phyloP scores from a whole-genome alignment of 345 rosid genomes.

The Streptanthus diversifolius region DNA sequence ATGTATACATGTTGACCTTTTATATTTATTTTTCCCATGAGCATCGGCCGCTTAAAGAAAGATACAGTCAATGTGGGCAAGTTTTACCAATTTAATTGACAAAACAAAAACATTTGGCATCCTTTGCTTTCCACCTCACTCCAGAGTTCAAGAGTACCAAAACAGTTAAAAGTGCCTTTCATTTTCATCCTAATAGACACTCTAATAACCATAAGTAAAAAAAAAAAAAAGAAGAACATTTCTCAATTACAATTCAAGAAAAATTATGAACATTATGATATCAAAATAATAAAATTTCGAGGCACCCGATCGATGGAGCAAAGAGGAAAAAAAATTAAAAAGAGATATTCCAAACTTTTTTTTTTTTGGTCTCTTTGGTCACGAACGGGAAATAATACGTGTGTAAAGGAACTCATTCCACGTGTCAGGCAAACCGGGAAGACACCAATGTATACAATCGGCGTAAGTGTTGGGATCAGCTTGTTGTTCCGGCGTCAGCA shows the following conservation, averaged over 20 bases:
- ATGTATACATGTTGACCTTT: not conserved
- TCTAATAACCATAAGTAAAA: conserved; percentile 9
- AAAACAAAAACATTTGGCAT: conserved; percentile 29
- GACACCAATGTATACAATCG: conserved; percentile 98
- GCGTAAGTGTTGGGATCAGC: conserved; percentile 81
- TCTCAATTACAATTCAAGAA: conserved; percentile 27
- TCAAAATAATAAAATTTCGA: conserved; percentile 22
- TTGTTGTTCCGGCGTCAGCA: conserved; percentile 65
- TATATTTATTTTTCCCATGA: not conserved
- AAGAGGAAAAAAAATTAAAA: not conserved
- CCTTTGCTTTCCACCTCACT: conserved; percentile 34
- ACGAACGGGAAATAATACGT: conserved; percentile 59
- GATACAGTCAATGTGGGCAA: not conserved
- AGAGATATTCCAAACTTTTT: not conserved
- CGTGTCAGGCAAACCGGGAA: conserved; percentile 88
- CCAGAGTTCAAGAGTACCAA: conserved; percentile 7
- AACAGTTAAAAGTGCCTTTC: conserved; percentile 8
- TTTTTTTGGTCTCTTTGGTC: conserved; percentile 33
- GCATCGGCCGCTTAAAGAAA: conserved; percentile 5
- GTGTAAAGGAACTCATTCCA: conserved; percentile 90
- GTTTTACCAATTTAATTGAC: conserved; percentile 11
- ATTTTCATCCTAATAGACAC: conserved; percentile 22
- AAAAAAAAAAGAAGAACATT: not conserved
- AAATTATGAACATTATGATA: conserved; percentile 33
- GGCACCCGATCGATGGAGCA: not conserved